Conservation (phyloP, 2,329 filamentous ascomycete species). For the Phialocephala subalpina region DNA sequence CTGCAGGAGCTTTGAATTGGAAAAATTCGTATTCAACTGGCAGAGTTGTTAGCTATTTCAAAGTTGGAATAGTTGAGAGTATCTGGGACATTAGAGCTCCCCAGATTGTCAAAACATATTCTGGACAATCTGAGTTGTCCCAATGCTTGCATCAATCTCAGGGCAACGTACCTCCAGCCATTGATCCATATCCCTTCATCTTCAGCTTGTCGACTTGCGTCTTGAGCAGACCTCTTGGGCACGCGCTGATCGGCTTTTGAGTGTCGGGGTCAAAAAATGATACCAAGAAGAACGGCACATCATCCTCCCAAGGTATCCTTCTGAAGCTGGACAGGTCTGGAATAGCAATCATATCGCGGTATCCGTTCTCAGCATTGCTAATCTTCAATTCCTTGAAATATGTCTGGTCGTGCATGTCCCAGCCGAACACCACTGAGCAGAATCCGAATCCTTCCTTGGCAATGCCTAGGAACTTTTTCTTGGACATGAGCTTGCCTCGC, state of each 20-base stretch:
- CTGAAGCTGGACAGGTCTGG: constrained; percentile 81
- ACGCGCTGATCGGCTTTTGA: constrained; percentile 74
- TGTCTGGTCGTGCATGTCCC: constrained; percentile 96
- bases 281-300: constrained; percentile 86
- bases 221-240: constrained; percentile 79
- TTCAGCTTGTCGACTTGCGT: constrained; percentile 72
- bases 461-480: constrained; percentile 90
- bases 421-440: constrained; percentile 93
- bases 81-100: too few relatives aligned
- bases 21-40: constrained; percentile 95
- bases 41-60: background rate
- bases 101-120: too few relatives aligned
- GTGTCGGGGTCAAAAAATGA: constrained; percentile 86
- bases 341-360: constrained; percentile 83
- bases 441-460: constrained; percentile 87
- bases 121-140: too few relatives aligned
- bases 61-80: too few relatives aligned
- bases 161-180: constrained; percentile 80
- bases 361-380: constrained; percentile 91
- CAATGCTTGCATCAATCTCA: too few relatives aligned
- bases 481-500: constrained; percentile 89
- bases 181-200: constrained; percentile 76
- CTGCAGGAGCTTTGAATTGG: constrained; percentile 77
- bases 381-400: constrained; percentile 87
- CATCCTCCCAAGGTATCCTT: constrained; percentile 89